These are phyloP conservation scores for Botrytis medusae DNA, from an alignment of 2,329 filamentous ascomycete genomes.

Conservation along the genomic window DNA sequence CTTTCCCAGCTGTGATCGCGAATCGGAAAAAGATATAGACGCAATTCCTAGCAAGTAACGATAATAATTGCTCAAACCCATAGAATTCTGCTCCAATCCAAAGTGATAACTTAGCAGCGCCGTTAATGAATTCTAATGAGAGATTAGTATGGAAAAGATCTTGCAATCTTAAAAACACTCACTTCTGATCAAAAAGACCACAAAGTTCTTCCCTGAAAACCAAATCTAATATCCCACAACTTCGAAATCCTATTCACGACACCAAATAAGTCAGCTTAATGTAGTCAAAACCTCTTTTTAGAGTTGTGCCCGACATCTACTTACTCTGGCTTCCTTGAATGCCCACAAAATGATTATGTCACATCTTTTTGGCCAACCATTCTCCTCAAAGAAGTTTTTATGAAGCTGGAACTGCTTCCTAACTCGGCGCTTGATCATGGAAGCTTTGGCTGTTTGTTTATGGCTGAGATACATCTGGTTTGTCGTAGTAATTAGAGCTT, in stretches of 20 bases:
- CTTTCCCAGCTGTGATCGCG: background rate
- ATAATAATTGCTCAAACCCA: background rate
- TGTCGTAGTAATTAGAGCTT: background rate
- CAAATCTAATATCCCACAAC: background rate
- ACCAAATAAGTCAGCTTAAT: background rate
- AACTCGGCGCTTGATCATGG: background rate
- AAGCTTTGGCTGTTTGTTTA: background rate
- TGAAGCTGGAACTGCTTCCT: background rate
- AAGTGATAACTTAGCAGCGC: background rate
- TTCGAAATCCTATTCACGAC: background rate
- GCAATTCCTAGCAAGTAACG: background rate
- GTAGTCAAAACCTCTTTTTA: background rate
- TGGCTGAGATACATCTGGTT: background rate
- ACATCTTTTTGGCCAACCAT: background rate
- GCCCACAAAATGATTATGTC: background rate
- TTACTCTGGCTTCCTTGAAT: slow-evolving; percentile 2
- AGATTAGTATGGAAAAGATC: background rate
- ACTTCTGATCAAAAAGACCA: background rate
- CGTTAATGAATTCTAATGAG: background rate
- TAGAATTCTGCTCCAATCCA: background rate
- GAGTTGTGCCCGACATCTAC: background rate
- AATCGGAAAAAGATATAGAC: background rate
- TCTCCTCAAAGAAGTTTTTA: background rate
- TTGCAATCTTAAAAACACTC: accelerated
- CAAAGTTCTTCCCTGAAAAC: accelerated